phyloP scores from a whole-genome alignment of 2,329 filamentous ascomycete species.

The Paraphaeosphaeria minitans region DNA sequence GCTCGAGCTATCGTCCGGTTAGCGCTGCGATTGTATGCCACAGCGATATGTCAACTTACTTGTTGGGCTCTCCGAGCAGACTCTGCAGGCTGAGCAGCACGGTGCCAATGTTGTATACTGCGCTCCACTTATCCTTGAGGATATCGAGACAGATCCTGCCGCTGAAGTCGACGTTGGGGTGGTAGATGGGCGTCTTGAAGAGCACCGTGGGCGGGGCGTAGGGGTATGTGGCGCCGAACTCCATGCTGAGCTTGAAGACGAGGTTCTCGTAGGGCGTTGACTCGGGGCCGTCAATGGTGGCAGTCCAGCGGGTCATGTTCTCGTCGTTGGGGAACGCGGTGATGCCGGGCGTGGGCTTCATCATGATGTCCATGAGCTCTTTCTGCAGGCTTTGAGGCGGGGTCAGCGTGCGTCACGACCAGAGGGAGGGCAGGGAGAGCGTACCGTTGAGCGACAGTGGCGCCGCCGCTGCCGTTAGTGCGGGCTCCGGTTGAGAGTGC shows the following conservation, averaged over 20 bases:
- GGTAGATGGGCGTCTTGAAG: slow-evolving; percentile 99
- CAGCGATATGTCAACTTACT: slow-evolving; percentile 64
- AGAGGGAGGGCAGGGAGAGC: slow-evolving; percentile 6
- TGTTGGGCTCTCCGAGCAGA: slow-evolving; percentile 94
- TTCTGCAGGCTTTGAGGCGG: slow-evolving; percentile 76
- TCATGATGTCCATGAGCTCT: slow-evolving; percentile 98
- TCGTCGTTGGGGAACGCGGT: slow-evolving; percentile 94
- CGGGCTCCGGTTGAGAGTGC: slow-evolving; percentile 29
- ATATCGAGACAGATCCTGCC: slow-evolving; percentile 98
- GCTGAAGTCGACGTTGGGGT: slow-evolving; percentile 97
- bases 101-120: slow-evolving; percentile 94
- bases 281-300: slow-evolving; percentile 87
- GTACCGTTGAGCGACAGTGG: slow-evolving; percentile 56
- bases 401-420: slow-evolving; percentile 45
- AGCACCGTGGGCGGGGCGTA: slow-evolving; percentile 89
- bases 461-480: slow-evolving; percentile 45
- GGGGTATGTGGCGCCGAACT: slow-evolving; percentile 91
- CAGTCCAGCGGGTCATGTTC: slow-evolving; percentile 85
- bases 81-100: slow-evolving; percentile 93
- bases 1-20: slow-evolving; percentile 67
- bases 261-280: slow-evolving; percentile 90
- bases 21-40: neutral
- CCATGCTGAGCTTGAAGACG: slow-evolving; percentile 88
- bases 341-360: slow-evolving; percentile 87
- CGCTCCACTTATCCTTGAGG: slow-evolving; percentile 98